Evolutionary conservation across 2,329 filamentous ascomycete genomes (phyloP), one percentile per base, ranked within the genome.

Genomic region (Samsoniella hepiali): DNA sequence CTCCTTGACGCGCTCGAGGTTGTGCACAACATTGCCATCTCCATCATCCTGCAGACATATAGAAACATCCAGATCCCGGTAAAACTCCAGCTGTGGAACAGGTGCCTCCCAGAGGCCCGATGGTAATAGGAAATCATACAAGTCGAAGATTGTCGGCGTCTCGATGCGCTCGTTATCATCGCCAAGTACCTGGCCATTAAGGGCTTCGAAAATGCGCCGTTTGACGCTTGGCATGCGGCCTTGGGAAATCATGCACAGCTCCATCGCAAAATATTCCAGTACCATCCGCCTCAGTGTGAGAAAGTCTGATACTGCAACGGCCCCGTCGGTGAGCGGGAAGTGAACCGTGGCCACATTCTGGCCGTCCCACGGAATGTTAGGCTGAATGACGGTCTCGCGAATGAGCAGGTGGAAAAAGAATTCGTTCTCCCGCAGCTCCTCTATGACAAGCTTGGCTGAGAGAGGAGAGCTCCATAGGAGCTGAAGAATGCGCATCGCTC

Each of bases 381-480:
- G 82, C 58, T 86, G 84, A 49, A 96, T 87, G n/a, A 91, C 80
- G 0, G 85, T 79, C 69, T 96, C 89, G 62, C 83, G 85, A 13
- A 89, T 78, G 40, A 96, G 86, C 68, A 95, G 84, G 59, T 88
- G 85, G 69, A 92, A 91, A n/a, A 96, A 80, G 68, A 96, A 88
- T 64, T 92, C 91, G 69, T 89, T 90, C 27, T 86, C 84, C 66
- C 93, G 87, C 65, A 99, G 83, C 73, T 97, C 91, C 44, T 87
- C 81, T 69, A 97, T 86, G 15, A 93, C 87, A 65, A 95, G 80
- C 1, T 81, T 78, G 2, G 89, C 86, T 0, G 96, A 96, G 29
- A 98, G 77, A 47, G 90, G 85, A 1, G 93, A 95, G 50, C 83
- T 88, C 90, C 93, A 97, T 2, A 99, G 82, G 65, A 91, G 86